phyloP scores from a whole-genome alignment of 2,329 filamentous ascomycete species.

The Trichophyton verrucosum region DNA sequence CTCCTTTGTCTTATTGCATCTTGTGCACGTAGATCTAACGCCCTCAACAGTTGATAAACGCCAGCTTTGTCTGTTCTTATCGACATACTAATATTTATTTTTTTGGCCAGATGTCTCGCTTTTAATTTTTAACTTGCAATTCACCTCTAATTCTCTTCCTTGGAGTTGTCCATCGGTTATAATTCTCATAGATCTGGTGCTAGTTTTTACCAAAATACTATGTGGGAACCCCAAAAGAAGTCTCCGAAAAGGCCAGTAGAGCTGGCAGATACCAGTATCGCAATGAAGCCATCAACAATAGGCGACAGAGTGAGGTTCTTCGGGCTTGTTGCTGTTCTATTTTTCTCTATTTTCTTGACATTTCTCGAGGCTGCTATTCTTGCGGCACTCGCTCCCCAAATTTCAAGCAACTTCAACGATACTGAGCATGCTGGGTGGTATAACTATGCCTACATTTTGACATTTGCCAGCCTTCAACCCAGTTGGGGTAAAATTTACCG shows the following conservation, averaged over 20 bases:
- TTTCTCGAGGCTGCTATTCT: slow-evolving; percentile 24
- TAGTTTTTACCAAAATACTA: neutral
- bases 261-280: neutral
- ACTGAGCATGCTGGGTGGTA: slow-evolving; percentile 38
- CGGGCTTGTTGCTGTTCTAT: neutral
- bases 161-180: neutral
- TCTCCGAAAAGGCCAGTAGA: neutral
- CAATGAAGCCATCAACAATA: neutral
- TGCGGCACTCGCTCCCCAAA: slow-evolving; percentile 35
- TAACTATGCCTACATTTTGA: slow-evolving; percentile 33
- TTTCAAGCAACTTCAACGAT: slow-evolving; percentile 37
- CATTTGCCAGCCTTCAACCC: slow-evolving; percentile 30
- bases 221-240: neutral
- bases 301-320: neutral
- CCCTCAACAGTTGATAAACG: neutral
- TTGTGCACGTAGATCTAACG: neutral
- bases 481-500: slow-evolving; percentile 33
- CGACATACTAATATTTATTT: neutral
- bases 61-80: neutral
- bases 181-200: neutral
- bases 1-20: neutral
- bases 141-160: neutral
- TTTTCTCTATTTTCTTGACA: neutral
- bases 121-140: neutral
- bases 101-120: neutral